Percentiles rank a stretch among this genome's conserved stretches.
phyloP scores from a whole-genome alignment of 106 monocot species.

The Allium sativum region DNA sequence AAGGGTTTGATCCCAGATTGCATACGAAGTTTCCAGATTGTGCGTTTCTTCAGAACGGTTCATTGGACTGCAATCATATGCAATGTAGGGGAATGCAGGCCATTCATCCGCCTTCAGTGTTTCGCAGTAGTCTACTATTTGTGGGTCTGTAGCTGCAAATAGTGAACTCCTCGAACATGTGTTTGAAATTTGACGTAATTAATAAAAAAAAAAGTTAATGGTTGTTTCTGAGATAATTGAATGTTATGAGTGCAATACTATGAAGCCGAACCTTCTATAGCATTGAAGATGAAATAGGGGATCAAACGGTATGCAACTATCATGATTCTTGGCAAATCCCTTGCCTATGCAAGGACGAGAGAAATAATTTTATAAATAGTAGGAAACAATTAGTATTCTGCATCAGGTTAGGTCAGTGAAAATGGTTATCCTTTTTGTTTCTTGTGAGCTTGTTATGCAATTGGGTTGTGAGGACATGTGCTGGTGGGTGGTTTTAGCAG shows the following conservation, averaged over 20 bases:
- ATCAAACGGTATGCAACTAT: slow-evolving; percentile 17
- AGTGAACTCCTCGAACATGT: slow-evolving; percentile 77
- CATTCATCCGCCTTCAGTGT: slow-evolving; percentile 75
- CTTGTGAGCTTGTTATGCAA: too few relatives aligned
- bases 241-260: too few relatives aligned
- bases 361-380: too few relatives aligned
- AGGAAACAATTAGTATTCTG: too few relatives aligned
- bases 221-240: too few relatives aligned
- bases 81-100: slow-evolving; percentile 82
- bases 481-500: too few relatives aligned
- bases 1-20: slow-evolving; percentile 80
- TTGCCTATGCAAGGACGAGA: slow-evolving; percentile 12
- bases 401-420: too few relatives aligned
- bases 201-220: too few relatives aligned
- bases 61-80: slow-evolving; percentile 73
- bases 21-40: slow-evolving; percentile 64
- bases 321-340: slow-evolving; percentile 15
- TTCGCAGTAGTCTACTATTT: slow-evolving; percentile 76
- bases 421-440: too few relatives aligned
- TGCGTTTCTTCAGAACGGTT: slow-evolving; percentile 90
- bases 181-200: too few relatives aligned
- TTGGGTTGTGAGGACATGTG: too few relatives aligned
- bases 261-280: slow-evolving; percentile 11
- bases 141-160: slow-evolving; percentile 78
- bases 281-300: slow-evolving; percentile 21